Evolutionary conservation across 192 early-diverging fungal genomes (phyloP), one percentile per base, ranked within the genome.

Genomic region (Thamnidium elegans): DNA sequence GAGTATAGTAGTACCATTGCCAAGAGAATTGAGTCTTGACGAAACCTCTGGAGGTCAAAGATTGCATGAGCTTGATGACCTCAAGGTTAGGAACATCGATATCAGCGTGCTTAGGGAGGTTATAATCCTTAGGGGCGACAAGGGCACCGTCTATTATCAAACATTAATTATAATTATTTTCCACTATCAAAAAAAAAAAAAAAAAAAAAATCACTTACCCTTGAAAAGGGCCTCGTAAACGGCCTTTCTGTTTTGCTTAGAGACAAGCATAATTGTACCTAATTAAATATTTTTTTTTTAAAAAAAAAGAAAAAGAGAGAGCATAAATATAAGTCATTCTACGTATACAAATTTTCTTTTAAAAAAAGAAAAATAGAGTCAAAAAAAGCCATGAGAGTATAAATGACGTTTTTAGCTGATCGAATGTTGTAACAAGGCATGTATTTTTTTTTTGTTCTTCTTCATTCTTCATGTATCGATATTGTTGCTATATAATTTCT

Each of bases 1-100:
- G 86, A 81, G 88, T 94, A 83, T 99, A 99, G 92, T 99, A 99
- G 88, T 96, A 99, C 86, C 94, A 94, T 79, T 97, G 95, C 97
- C 97, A 99, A 78, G 94, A 97, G 91, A 99, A 99, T 74, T 90
- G 90, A 68, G 90, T 91, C 82, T 92, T 93, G 78, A 99, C 95
- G 64, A 77, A 92, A 69, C 92, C 93, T 75, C 87, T 89, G 61
- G 97, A 99, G 77, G 85, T 82, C 76, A 99, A 87, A 62, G 91
- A 94, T 88, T 99, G 95, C 71, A 97, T 89, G 66, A 95, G 91
- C 90, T 97, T 99, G 87, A 99, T 96, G 77, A 99, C 97, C 75
- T 99, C 86, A 23, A 99, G 81, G 90, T 99, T 99, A 68, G 94
- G 92, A 59, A 99, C 95, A 72, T 94, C 88, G 76, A 99, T 87